phyloP scores from a whole-genome alignment of 1,284 basidiomycete genomes.

The Sporisorium iseilematis-ciliati region DNA sequence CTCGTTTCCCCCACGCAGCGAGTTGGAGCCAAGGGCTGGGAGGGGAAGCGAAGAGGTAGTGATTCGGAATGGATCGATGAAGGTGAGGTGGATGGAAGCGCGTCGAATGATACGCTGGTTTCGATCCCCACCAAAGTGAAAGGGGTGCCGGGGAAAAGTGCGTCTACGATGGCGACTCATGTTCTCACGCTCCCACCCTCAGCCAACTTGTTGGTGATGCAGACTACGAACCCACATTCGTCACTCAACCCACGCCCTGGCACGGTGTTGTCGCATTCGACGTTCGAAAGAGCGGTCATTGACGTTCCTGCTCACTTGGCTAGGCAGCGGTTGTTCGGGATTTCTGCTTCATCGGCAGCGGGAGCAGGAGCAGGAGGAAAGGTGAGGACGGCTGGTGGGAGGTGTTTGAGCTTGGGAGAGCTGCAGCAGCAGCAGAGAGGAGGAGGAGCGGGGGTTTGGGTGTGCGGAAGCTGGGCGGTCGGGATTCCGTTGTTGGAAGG shows the following conservation, averaged over 20 bases:
- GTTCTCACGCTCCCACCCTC: conserved; percentile 26
- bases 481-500: conserved; percentile 44
- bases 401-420: conserved; percentile 8
- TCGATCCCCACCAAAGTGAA: not conserved
- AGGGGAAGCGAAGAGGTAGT: not conserved
- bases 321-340: conserved; percentile 11
- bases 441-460: conserved; percentile 10
- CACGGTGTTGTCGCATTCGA: conserved; percentile 34
- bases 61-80: conserved; percentile 11
- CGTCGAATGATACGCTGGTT: conserved; percentile 5
- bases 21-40: not conserved
- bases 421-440: conserved; percentile 9
- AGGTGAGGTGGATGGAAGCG: not conserved
- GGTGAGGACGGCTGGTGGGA: conserved; percentile 5
- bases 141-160: not conserved
- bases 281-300: conserved; percentile 61
- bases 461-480: conserved; percentile 28
- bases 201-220: conserved; percentile 40
- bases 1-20: conserved; percentile 37
- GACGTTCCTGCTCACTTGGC: conserved; percentile 23
- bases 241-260: conserved; percentile 30
- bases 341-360: not conserved
- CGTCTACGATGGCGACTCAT: conserved; percentile 64
- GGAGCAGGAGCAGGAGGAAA: no score
- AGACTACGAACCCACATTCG: conserved; percentile 64